Percentiles rank a stretch among this genome's conserved stretches.
Conservation (phyloP, 2,329 filamentous ascomycete species). For the Scedosporium minutisporum region DNA sequence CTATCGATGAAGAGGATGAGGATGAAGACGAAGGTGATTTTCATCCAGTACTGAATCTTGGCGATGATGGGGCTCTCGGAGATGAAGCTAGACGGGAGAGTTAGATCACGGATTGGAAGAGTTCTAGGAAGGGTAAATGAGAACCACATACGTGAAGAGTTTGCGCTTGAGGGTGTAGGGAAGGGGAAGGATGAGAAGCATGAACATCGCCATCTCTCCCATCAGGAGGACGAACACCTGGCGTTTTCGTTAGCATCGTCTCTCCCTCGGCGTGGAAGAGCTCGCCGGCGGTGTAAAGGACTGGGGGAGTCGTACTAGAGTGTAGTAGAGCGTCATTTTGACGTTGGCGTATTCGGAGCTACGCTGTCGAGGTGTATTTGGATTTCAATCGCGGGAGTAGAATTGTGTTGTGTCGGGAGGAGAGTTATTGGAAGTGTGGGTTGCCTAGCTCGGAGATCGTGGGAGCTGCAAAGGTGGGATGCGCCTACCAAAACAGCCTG, state of each 20-base stretch:
- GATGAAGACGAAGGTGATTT: slow-evolving; percentile 99
- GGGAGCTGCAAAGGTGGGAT: neutral
- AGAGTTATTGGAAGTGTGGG: neutral
- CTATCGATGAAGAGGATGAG: slow-evolving; percentile 96
- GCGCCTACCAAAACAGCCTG: neutral
- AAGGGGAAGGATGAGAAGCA: slow-evolving; percentile 73
- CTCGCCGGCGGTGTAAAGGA: neutral
- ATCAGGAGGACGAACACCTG: slow-evolving; percentile 78
- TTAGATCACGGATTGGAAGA: neutral
- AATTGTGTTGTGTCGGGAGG: neutral
- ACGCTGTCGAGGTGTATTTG: neutral
- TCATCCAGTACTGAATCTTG: slow-evolving; percentile 94
- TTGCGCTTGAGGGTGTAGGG: slow-evolving; percentile 78
- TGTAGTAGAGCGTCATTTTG: slow-evolving; percentile 51
- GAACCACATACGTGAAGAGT: slow-evolving; percentile 58
- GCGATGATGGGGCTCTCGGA: slow-evolving; percentile 77
- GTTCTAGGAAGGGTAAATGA: neutral
- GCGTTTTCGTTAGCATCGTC: slow-evolving; percentile 4
- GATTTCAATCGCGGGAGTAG: neutral
- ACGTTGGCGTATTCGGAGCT: neutral
- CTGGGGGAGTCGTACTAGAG: slow-evolving; percentile 29
- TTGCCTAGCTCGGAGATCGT: neutral
- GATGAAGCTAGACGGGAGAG: slow-evolving; percentile 58
- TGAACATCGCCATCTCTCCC: slow-evolving; percentile 73
- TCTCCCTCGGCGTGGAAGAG: neutral